A percentile compares a stretch with the other conserved stretches of the same genome.
phyloP scores from a whole-genome alignment of 495 filamentous ascomycete species.

The Neurospora sp. region DNA sequence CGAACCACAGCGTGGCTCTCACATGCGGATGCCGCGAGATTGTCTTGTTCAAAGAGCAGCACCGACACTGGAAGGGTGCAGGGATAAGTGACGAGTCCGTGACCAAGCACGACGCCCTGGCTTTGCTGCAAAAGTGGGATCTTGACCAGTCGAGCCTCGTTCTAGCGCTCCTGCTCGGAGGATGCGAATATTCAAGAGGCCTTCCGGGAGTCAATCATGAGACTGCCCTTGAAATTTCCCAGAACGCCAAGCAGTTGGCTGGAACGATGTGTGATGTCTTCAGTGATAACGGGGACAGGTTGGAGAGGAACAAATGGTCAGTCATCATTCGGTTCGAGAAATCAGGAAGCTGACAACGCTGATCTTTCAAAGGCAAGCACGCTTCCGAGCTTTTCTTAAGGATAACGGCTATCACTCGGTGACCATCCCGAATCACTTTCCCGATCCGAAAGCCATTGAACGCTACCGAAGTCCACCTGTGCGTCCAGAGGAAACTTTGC shows the following conservation, averaged over 20 bases:
- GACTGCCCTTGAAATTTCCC: background rate
- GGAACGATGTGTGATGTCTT: background rate
- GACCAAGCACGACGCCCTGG: background rate
- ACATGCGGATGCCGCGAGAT: background rate
- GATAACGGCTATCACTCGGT: background rate
- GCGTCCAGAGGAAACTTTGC: background rate
- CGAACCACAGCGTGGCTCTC: background rate
- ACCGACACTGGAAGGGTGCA: background rate
- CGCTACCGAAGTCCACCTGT: background rate
- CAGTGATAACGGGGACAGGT: background rate
- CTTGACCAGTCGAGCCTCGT: background rate
- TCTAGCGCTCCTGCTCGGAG: background rate
- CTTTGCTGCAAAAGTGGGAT: background rate
- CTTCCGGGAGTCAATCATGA: background rate
- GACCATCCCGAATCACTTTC: background rate
- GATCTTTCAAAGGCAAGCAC: background rate
- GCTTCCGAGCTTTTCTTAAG: background rate
- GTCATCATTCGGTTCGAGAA: background rate
- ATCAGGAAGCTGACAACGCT: background rate
- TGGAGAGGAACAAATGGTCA: background rate
- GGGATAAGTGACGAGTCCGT: background rate
- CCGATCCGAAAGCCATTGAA: background rate
- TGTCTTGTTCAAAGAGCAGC: background rate
- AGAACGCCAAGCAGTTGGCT: background rate
- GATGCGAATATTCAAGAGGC: constrained; percentile 1